Percentiles rank a stretch among this genome's conserved stretches.
phyloP scores from a whole-genome alignment of 805 yeast species.

The Saturnispora kantuleensis region DNA sequence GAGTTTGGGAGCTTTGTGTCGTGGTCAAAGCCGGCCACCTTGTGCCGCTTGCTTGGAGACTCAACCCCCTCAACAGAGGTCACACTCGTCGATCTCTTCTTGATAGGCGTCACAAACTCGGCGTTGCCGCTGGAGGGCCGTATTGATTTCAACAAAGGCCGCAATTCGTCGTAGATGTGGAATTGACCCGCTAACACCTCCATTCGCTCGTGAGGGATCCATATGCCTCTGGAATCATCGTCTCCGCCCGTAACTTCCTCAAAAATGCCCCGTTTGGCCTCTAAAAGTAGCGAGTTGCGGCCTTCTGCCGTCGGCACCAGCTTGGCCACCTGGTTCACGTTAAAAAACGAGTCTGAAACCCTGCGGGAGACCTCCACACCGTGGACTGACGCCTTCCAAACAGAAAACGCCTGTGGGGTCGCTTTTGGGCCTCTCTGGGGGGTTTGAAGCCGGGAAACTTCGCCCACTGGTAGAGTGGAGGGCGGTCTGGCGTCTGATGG shows the following conservation, averaged over 20 bases:
- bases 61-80: background rate
- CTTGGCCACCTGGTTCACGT: slow-evolving; percentile 64
- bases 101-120: slow-evolving; percentile 2
- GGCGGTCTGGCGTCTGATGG: slow-evolving; percentile 2
- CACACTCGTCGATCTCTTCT: slow-evolving; percentile 4
- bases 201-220: slow-evolving; percentile 58
- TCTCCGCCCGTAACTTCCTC: slow-evolving; percentile 69
- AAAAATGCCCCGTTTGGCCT: slow-evolving; percentile 36
- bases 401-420: slow-evolving; percentile 30
- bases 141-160: slow-evolving; percentile 40
- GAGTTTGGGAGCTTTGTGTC: slow-evolving; percentile 32
- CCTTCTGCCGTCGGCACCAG: slow-evolving; percentile 36
- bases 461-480: background rate
- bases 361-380: slow-evolving; percentile 63
- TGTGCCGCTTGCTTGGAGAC: background rate
- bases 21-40: slow-evolving; percentile 24
- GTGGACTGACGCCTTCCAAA: slow-evolving; percentile 48
- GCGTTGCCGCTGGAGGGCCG: slow-evolving; percentile 11
- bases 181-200: slow-evolving; percentile 38
- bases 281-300: background rate
- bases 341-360: slow-evolving; percentile 51
- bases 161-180: slow-evolving; percentile 42
- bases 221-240: slow-evolving; percentile 69
- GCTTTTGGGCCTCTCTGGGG: background rate
- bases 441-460: background rate